phyloP scores from a whole-genome alignment of 805 yeast genomes.

The Brettanomyces nanus region DNA sequence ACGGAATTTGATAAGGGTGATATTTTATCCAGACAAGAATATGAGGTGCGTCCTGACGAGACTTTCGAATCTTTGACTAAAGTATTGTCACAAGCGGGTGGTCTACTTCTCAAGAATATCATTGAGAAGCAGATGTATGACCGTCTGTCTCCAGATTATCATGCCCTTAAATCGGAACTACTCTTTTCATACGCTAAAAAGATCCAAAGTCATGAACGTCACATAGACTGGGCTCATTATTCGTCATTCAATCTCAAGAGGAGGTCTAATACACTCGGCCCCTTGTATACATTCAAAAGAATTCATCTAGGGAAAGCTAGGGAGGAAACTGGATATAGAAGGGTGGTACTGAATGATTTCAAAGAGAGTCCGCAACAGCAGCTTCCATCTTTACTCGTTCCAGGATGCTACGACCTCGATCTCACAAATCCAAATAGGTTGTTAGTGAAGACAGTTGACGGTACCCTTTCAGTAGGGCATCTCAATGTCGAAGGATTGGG shows the following conservation, averaged over 20 bases:
- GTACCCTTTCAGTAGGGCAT: constrained; percentile 27
- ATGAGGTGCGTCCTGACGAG: constrained; percentile 33
- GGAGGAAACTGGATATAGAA: constrained; percentile 11
- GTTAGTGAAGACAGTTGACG: constrained; percentile 32
- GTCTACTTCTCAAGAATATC: constrained; percentile 41
- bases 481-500: constrained; percentile 51
- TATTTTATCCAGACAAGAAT: constrained; percentile 50
- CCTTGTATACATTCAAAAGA: constrained; percentile 39
- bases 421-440: constrained; percentile 8
- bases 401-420: constrained; percentile 21
- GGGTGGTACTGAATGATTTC: constrained; percentile 43
- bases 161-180: constrained; percentile 18
- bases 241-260: constrained; percentile 33
- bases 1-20: constrained; percentile 75
- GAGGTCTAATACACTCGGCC: constrained; percentile 46
- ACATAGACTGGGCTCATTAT: constrained; percentile 39
- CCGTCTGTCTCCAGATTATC: constrained; percentile 7
- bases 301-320: constrained; percentile 23
- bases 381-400: constrained; percentile 7
- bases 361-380: constrained; percentile 1
- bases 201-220: constrained; percentile 33
- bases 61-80: constrained; percentile 37
- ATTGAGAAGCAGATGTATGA: constrained; percentile 29
- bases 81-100: constrained; percentile 55
- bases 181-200: constrained; percentile 51